Base-by-base conservation (phyloP, 305 asterid genomes). In the Fraxinus baroniana region DNA sequence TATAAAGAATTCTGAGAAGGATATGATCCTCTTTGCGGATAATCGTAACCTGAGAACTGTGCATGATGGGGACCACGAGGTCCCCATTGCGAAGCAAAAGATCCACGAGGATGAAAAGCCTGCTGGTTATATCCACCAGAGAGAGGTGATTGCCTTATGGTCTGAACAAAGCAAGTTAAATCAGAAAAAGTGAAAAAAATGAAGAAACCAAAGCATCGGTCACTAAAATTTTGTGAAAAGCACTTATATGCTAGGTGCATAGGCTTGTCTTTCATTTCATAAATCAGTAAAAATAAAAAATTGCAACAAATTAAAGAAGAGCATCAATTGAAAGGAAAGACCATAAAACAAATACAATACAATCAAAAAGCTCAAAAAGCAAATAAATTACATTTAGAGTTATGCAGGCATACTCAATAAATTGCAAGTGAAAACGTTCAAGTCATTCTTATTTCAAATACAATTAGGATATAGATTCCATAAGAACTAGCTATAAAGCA, bases 71-170 rank as follows among this genome's bases (percentile, higher is more conserved):
- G 89, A 76, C 93, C 94, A 18, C 95, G 94, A 79, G 91, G 89
- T 70, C 98, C 96, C 99, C 99, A 96, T 78, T 91, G 98, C 46
- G 95, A 89, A 85, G 93, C 86, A 86, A 68, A 88, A 78, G 94
- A 91, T 80, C 97, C 98, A 80, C 93, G 97, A 37, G 98, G 97
- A 33, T 95, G 98, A 84, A 87, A 93, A 46, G 90, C 85, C 80
- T 90, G 97, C 91, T 93, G 98, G 89, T 85, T 86, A 87, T 92
- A 88, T 76, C 97, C 96, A 60, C 94, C 83, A 81, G 98, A 90
- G 77, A 89, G 93, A 62, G 96, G 90, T 22, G 99, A 91, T 41
- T 92, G 93, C 87, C 97, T 88, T 39, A 87, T 78, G 60, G 87
- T 87, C 99, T 96, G 83, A 12, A 82, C 41, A 79, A 83, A 84